Conservation (phyloP, 129 eudicot genomes). For the Tanacetum coccineum region DNA sequence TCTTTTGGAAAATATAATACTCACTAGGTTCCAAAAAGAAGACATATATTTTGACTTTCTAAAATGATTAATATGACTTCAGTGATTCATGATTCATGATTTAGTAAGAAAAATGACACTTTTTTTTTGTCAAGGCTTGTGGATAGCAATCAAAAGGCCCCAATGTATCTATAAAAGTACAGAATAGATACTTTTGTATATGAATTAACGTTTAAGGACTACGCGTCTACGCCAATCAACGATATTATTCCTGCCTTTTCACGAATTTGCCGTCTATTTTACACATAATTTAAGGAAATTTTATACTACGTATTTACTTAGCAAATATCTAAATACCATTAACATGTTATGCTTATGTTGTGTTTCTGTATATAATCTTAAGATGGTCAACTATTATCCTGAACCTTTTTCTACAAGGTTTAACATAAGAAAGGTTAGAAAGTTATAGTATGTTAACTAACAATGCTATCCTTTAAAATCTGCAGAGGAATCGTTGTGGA, state of each 20-base stretch:
- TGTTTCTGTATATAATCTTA: background rate
- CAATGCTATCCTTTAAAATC: slow-evolving; percentile 6
- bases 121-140: background rate
- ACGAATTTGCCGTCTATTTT: background rate
- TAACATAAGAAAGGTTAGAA: no score
- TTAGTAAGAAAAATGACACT: background rate
- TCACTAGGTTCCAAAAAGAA: slow-evolving; percentile 32
- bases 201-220: no score
- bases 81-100: slow-evolving; percentile 15
- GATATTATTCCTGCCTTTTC: no score
- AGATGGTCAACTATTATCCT: background rate
- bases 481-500: slow-evolving; percentile 67
- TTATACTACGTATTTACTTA: background rate
- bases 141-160: no score
- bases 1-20: slow-evolving; percentile 14
- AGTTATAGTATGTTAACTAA: background rate
- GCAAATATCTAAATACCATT: background rate
- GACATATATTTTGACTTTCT: slow-evolving; percentile 12
- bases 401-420: background rate
- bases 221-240: no score
- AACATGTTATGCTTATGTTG: background rate
- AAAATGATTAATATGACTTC: slow-evolving; percentile 10
- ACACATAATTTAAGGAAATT: slow-evolving; percentile 1
- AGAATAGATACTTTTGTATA: no score
- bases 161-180: no score